Percentiles rank a stretch among this genome's conserved stretches.
Conservation (phyloP, 441 rosid species). For the Geranium incanum region DNA sequence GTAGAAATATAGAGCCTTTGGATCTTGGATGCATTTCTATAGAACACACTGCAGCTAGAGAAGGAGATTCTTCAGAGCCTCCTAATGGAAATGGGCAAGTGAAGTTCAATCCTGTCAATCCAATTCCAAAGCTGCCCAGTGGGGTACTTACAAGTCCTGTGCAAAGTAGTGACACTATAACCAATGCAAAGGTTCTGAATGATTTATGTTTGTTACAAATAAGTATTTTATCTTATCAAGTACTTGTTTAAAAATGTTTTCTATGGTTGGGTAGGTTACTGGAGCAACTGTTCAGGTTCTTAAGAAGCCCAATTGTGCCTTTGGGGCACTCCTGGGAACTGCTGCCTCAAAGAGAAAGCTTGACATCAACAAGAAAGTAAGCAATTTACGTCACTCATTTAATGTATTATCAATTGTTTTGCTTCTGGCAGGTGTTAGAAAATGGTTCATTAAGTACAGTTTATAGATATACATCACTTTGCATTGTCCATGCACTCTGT, state of each 20-base stretch:
- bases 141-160: conserved; percentile 20
- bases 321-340: conserved; percentile 54
- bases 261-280: conserved; percentile 34
- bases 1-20: conserved; percentile 4
- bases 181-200: conserved; percentile 29
- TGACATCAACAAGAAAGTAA: conserved; percentile 41
- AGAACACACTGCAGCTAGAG: conserved; percentile 12
- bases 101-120: conserved; percentile 14
- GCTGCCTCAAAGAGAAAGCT: conserved; percentile 39
- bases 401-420: neutral
- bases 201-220: conserved; percentile 14
- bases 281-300: conserved; percentile 45
- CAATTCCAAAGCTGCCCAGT: conserved; percentile 12
- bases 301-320: conserved; percentile 52
- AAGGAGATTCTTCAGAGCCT: conserved; percentile 18
- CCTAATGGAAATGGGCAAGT: conserved; percentile 23
- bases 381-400: neutral
- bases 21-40: conserved; percentile 21
- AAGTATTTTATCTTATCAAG: conserved; percentile 1
- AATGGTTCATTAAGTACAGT: no score
- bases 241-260: conserved; percentile 19
- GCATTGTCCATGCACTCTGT: no score
- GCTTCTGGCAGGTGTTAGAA: no score
- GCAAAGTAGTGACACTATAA: conserved; percentile 26
- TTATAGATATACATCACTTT: no score